phyloP scores from a whole-genome alignment of 208 protist genomes.

The Trypanosoma caninum region DNA sequence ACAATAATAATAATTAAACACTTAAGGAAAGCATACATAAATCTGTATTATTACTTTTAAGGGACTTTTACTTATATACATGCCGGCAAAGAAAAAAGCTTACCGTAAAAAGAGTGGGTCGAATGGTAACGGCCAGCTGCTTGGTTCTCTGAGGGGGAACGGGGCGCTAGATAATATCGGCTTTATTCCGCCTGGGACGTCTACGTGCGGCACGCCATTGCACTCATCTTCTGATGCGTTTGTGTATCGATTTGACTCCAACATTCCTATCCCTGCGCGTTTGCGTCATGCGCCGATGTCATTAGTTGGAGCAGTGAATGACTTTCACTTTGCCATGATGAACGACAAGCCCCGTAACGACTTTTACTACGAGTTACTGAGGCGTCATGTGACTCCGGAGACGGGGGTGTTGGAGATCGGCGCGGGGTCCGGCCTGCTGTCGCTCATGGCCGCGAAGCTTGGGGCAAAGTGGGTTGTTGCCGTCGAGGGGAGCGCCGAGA shows the following conservation, averaged over 20 bases:
- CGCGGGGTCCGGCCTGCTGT: conserved; percentile 87
- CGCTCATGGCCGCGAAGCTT: conserved; percentile 88
- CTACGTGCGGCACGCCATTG: background rate
- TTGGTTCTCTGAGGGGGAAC: background rate
- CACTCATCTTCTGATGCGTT: conserved; percentile 33
- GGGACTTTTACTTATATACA: too few species aligned
- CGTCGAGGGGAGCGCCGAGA: conserved; percentile 85
- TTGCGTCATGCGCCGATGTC: conserved; percentile 52
- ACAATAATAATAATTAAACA: too few species aligned
- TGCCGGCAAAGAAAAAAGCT: background rate
- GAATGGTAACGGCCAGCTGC: background rate
- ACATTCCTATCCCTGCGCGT: conserved; percentile 69
- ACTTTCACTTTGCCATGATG: conserved; percentile 94
- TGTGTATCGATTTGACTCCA: conserved; percentile 62
- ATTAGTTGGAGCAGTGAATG: conserved; percentile 90
- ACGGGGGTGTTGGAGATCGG: conserved; percentile 91
- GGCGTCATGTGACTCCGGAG: conserved; percentile 70
- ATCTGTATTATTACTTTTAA: background rate
- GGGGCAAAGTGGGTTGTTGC: conserved; percentile 90
- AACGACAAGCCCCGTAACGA: conserved; percentile 87
- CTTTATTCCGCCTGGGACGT: conserved; percentile 26
- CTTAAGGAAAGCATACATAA: too few species aligned
- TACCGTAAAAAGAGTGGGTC: conserved; percentile 3
- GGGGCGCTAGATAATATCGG: conserved; percentile 17
- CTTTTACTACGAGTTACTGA: conserved; percentile 86